Percentiles rank a stretch among this genome's conserved stretches.
Evolutionary conservation across 768 basidiomycete species (phyloP).

Genomic region (Tricholoma furcatifolium): DNA sequence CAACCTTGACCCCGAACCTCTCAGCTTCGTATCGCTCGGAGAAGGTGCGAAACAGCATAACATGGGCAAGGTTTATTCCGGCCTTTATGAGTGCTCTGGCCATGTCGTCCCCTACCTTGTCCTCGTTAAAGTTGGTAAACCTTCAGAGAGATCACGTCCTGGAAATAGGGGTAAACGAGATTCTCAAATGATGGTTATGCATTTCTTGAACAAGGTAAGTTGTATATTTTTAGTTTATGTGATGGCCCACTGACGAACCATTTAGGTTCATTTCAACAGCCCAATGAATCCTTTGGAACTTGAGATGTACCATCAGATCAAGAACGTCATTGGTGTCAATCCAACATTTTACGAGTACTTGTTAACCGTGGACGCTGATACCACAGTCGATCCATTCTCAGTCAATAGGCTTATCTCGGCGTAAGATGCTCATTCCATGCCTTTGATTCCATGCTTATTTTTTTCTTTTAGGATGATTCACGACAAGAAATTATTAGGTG

Average conservation of each 20-base stretch:
- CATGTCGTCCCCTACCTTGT: conserved; percentile 96
- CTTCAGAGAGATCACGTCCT: conserved; percentile 87
- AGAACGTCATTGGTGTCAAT: conserved; percentile 99
- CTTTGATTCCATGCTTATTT: conserved; percentile 1
- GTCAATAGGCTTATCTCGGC: conserved; percentile 91
- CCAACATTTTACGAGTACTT: conserved; percentile 97
- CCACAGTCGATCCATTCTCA: conserved; percentile 84
- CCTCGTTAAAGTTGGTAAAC: conserved; percentile 92
- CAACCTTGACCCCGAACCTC: conserved; percentile 89
- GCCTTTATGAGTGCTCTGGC: conserved; percentile 89
- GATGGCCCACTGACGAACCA: neutral
- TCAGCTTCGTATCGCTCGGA: conserved; percentile 91
- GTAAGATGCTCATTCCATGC: conserved; percentile 46
- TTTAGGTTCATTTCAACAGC: conserved; percentile 90
- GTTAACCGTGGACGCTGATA: conserved; percentile 94
- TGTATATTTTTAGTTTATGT: neutral
- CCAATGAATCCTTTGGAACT: conserved; percentile 97
- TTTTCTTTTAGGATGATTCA: conserved; percentile 83
- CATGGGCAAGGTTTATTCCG: conserved; percentile 97
- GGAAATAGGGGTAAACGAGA: conserved; percentile 99
- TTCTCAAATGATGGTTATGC: conserved; percentile 94
- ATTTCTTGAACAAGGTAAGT: conserved; percentile 92
- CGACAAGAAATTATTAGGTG: conserved; percentile 91
- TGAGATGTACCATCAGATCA: conserved; percentile 99
- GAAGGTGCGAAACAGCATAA: conserved; percentile 97